Evolutionary conservation across 805 yeast species (phyloP).

Genomic region (Kluyveromyces siamensis): DNA sequence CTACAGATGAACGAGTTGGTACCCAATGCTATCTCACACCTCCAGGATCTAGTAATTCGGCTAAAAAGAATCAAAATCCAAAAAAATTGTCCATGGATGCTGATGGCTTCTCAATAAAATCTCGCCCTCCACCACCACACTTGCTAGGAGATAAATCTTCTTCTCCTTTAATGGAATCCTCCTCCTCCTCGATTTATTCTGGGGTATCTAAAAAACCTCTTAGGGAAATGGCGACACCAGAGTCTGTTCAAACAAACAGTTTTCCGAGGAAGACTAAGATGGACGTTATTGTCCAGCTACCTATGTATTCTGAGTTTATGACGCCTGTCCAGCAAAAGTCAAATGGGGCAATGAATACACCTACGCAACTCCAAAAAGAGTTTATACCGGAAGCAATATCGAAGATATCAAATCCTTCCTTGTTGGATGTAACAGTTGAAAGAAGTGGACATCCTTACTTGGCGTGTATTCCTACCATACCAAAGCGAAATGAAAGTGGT

Average conservation of each 20-base stretch:
- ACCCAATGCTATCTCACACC: slow-evolving; percentile 5
- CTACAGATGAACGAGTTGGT: slow-evolving; percentile 26
- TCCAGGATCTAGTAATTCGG: slow-evolving; percentile 1
- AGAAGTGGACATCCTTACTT: background rate
- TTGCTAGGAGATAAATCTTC: slow-evolving; percentile 7
- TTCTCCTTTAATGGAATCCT: slow-evolving; percentile 5
- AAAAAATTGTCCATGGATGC: background rate
- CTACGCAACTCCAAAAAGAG: background rate
- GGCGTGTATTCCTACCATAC: background rate
- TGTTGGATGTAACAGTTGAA: background rate
- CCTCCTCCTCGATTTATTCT: slow-evolving; percentile 2
- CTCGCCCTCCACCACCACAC: slow-evolving; percentile 8
- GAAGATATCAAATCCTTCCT: background rate
- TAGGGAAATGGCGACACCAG: background rate
- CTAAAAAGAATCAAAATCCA: background rate
- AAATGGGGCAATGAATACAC: too few relatives aligned
- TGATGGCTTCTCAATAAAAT: slow-evolving; percentile 2
- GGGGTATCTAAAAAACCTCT: slow-evolving; percentile 1
- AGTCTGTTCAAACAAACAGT: background rate
- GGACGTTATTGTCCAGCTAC: background rate
- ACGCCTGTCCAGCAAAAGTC: background rate
- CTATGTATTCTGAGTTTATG: background rate
- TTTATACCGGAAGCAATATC: background rate
- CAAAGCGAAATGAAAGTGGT: too few relatives aligned
- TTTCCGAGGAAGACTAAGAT: background rate